A percentile compares a stretch with the other conserved stretches of the same genome.
Conservation (phyloP, 1,284 basidiomycete genomes). For the Boletus sp. region DNA sequence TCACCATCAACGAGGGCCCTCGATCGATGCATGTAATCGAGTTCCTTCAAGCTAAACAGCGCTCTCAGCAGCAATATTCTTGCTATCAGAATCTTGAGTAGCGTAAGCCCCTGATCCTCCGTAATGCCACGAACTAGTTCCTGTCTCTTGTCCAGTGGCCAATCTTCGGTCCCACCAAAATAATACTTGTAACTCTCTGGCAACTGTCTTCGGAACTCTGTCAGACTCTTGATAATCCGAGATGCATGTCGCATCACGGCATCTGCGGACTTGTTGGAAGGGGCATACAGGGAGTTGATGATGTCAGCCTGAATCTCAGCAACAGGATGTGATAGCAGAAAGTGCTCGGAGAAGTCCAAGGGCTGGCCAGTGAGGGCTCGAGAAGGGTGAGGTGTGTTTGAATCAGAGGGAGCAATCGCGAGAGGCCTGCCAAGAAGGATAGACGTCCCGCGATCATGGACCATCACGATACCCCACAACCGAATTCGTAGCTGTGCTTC, state of each 20-base stretch:
- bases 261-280: conserved; percentile 61
- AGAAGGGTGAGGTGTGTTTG: conserved; percentile 68
- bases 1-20: conserved; percentile 72
- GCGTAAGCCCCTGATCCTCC: conserved; percentile 72
- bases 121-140: conserved; percentile 68
- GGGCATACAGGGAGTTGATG: conserved; percentile 75
- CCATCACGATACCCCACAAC: conserved; percentile 74
- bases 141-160: conserved; percentile 58
- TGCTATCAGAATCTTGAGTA: conserved; percentile 77
- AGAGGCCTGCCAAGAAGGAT: conserved; percentile 80
- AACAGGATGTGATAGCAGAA: conserved; percentile 62
- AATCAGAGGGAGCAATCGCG: conserved; percentile 70
- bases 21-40: conserved; percentile 57
- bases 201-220: conserved; percentile 58
- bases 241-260: conserved; percentile 69
- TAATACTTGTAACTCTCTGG: conserved; percentile 68
- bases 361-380: conserved; percentile 42
- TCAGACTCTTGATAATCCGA: conserved; percentile 71
- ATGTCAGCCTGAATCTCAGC: conserved; percentile 82
- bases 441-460: conserved; percentile 80
- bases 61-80: conserved; percentile 71
- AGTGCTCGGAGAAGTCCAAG: conserved; percentile 60
- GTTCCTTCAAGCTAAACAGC: conserved; percentile 68
- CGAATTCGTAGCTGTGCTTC: conserved; percentile 73
- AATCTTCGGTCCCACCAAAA: conserved; percentile 69